Evolutionary conservation across 495 filamentous ascomycete species (phyloP).

Genomic region (Annulohypoxylon nitens): DNA sequence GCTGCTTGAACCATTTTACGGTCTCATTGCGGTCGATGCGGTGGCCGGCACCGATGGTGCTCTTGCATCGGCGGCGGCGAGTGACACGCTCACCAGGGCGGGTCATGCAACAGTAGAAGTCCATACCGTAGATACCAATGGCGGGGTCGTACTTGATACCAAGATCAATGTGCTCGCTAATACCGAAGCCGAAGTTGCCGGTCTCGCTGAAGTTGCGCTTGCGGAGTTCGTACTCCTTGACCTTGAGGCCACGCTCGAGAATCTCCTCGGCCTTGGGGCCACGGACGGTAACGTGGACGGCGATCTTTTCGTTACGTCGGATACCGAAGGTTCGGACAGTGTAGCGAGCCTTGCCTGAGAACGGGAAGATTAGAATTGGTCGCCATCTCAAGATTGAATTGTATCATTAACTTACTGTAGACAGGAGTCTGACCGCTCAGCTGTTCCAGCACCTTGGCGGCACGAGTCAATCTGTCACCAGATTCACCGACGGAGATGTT

Average conservation of each 20-base stretch:
- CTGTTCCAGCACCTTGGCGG: constrained; percentile 99
- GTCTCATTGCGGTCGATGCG: constrained; percentile 93
- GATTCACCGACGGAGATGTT: constrained; percentile 99
- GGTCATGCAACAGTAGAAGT: constrained; percentile 99
- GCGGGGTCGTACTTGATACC: constrained; percentile 99
- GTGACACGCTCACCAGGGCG: constrained; percentile 97
- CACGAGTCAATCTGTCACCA: constrained; percentile 99
- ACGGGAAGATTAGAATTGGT: constrained; percentile 31
- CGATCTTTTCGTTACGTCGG: constrained; percentile 99
- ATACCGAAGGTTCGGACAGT: constrained; percentile 99
- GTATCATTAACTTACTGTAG: constrained; percentile 78
- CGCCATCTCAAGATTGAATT: not conserved
- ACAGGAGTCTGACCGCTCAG: constrained; percentile 99
- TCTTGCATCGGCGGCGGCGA: constrained; percentile 90
- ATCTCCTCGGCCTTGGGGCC: constrained; percentile 99
- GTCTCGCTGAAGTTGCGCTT: constrained; percentile 99
- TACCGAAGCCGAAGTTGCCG: constrained; percentile 99
- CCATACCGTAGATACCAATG: constrained; percentile 99
- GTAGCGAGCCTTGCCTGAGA: constrained; percentile 96
- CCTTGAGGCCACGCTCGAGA: constrained; percentile 99
- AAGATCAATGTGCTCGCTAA: constrained; percentile 99
- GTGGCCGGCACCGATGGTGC: constrained; percentile 87
- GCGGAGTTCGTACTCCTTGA: constrained; percentile 99
- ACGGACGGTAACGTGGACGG: constrained; percentile 99
- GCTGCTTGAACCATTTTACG: constrained; percentile 99